Base-by-base conservation (phyloP, 306 rosid genomes). In the Datisca glomerata region DNA sequence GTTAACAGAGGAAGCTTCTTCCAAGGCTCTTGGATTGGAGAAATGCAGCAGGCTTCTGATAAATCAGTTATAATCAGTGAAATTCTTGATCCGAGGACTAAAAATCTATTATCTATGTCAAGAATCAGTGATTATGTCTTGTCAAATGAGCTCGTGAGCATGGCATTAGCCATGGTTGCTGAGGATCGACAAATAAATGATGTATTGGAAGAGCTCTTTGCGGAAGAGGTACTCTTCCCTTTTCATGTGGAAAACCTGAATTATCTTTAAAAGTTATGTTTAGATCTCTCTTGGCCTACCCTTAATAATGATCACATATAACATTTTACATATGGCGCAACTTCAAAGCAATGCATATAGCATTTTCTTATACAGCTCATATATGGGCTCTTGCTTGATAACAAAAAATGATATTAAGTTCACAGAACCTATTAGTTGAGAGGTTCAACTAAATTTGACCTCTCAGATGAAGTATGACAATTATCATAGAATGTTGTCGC, bases 161-260 rank as follows among this genome's bases (percentile, higher is more conserved):
- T 85, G 96, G 96, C 96, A 53, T 60, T 85, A 47, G 96, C 96
- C 42, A 85, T 85, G 96, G 93, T 85, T 49, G 69, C 89, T 9
- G 93, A 85, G 69, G 96, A 85, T 72, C 76, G 71, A n/a, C 96
- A 85, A 52, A 85, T 80, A 72, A 80, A 80, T 57, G 76, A 69
- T 57, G 93, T 80, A 33, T 57, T 85, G 68, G 96, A 85, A 64
- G 96, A 77, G 65, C 82, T 77, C 58, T 85, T 85, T 41, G 93
- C 93, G 1, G 96, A 80, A 72, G 87, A 80, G 96, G 93, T 85
- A 71, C 29, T 49, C 42, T 59, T 41, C 13, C n/a, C 38, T 32
- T 20, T 47, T 13, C 45, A 55, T 11, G 29, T n/a, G n/a, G n/a
- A n/a, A 27, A 29, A 11, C 21, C 17, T 14, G 21, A 23, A 12